Base-by-base conservation (phyloP, 2,329 filamentous ascomycete genomes). In the Diaporthe sp. region DNA sequence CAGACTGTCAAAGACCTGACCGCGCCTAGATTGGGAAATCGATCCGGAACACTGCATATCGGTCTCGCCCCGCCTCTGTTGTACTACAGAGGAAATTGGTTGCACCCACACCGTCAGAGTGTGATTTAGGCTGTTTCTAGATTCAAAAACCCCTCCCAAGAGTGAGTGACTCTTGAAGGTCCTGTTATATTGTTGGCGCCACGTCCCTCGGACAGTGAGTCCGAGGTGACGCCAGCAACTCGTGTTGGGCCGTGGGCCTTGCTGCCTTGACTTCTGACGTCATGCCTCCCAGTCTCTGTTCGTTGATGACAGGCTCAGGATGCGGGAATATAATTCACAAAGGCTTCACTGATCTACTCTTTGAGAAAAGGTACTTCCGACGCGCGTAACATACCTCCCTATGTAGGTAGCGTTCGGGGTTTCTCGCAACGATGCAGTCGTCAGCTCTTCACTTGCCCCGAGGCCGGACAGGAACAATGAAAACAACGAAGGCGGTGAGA, bases 401-500 rank as follows among this genome's bases (percentile, higher is more conserved):
- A 1, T 2, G 37, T 39, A 13, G 37, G 37, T 39, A 39, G 20
- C 31, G 13, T 34, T 67, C 63, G 47, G 44, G 47, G 44, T 53
- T 39, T 20, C 39, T 63, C n/a, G 10, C 22, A 3, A 37, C 10
- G 39, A 25, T 34, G 44, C 44, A 17, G 20, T 68, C 20, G 31
- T 53, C 63, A 53, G 63, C 47, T 37, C 7, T 6, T 68, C 13
- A 53, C 31, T 37, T 25, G 15, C 63, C 25, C 63, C 31, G 47
- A 53, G 63, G 31, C 47, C 63, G 47, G 47, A 68, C 15, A 39
- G 44, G 39, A 39, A 10, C 22, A 25, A 7, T 7, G n/a, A 37
- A 22, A 22, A n/a, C 63, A 39, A 37, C n/a, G 22, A 68, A 53
- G 31, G 63, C 63, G 63, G 63, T 68, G 63, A 68, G 63, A 53